Percentiles rank a stretch among this genome's conserved stretches.
These are phyloP conservation scores for Lipomyces starkeyi DNA, from an alignment of 805 yeast species.

Conservation along the genomic window DNA sequence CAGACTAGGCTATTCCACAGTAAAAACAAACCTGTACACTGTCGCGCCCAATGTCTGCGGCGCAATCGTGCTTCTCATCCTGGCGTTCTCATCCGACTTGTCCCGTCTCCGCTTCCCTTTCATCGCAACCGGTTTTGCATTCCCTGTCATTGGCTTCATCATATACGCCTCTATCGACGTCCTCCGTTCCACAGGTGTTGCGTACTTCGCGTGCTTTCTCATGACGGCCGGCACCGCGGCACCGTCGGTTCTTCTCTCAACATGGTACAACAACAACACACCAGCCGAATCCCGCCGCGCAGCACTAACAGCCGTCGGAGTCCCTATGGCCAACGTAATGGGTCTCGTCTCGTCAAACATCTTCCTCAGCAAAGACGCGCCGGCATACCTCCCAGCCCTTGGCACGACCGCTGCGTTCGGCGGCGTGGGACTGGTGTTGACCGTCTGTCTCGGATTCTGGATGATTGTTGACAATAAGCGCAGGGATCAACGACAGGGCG, in stretches of 20 bases:
- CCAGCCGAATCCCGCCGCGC: constrained; percentile 55
- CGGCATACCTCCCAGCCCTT: constrained; percentile 57
- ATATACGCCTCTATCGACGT: constrained; percentile 55
- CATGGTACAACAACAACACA: constrained; percentile 58
- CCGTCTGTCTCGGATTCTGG: constrained; percentile 41
- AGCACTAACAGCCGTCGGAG: constrained; percentile 55
- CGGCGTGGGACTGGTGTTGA: constrained; percentile 51
- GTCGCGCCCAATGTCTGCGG: constrained; percentile 53
- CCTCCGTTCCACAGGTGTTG: constrained; percentile 48
- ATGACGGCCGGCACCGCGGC: constrained; percentile 58
- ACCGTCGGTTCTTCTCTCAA: constrained; percentile 55
- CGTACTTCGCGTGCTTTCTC: constrained; percentile 52
- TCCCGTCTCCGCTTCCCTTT: constrained; percentile 49
- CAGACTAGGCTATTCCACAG: constrained; percentile 65
- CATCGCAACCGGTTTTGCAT: constrained; percentile 48
- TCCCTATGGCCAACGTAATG: constrained; percentile 62
- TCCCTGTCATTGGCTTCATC: constrained; percentile 54
- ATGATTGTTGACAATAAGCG: constrained; percentile 54
- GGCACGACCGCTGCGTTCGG: constrained; percentile 55
- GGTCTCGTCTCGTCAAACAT: constrained; percentile 60
- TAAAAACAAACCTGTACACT: constrained; percentile 56
- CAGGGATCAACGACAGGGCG: constrained; percentile 51
- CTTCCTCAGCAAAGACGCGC: constrained; percentile 57
- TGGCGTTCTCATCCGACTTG: constrained; percentile 52
- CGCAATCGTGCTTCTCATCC: constrained; percentile 50